These are phyloP conservation scores for Lactifluus pinguis DNA, from an alignment of 768 basidiomycete species.

Conservation along the genomic window DNA sequence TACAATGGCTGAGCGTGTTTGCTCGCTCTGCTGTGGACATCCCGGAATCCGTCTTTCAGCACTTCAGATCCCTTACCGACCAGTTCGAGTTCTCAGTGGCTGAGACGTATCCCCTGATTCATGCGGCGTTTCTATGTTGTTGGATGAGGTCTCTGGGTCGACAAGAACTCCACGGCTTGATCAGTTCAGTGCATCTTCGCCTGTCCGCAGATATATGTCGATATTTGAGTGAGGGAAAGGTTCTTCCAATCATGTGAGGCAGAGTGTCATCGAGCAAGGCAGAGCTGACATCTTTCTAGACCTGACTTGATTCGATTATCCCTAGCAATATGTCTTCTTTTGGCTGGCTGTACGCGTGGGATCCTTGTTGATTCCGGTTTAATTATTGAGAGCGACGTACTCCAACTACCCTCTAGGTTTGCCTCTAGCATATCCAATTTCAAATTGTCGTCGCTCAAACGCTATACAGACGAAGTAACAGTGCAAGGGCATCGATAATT, in stretches of 20 bases:
- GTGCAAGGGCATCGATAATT: conserved; percentile 32
- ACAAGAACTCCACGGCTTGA: conserved; percentile 44
- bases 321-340: conserved; percentile 48
- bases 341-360: conserved; percentile 57
- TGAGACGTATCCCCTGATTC: conserved; percentile 43
- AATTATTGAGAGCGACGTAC: conserved; percentile 39
- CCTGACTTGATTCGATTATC: conserved; percentile 51
- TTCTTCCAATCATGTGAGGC: conserved; percentile 11
- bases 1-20: conserved; percentile 54
- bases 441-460: not conserved
- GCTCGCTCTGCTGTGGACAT: conserved; percentile 59
- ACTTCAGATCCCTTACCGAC: conserved; percentile 35
- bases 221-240: conserved; percentile 26
- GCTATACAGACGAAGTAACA: conserved; percentile 38
- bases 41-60: conserved; percentile 40
- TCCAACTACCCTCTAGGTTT: conserved; percentile 49
- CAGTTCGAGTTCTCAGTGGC: conserved; percentile 33
- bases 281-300: conserved; percentile 21
- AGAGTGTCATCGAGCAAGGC: not conserved
- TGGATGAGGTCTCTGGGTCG: conserved; percentile 56
- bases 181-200: conserved; percentile 41
- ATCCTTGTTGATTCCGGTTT: conserved; percentile 39
- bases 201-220: conserved; percentile 34
- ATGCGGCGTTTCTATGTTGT: conserved; percentile 43
- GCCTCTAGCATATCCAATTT: conserved; percentile 18